These are phyloP conservation scores for Blastocystis sp. DNA, from an alignment of 352 stramenopile genomes.

Conservation along the genomic window DNA sequence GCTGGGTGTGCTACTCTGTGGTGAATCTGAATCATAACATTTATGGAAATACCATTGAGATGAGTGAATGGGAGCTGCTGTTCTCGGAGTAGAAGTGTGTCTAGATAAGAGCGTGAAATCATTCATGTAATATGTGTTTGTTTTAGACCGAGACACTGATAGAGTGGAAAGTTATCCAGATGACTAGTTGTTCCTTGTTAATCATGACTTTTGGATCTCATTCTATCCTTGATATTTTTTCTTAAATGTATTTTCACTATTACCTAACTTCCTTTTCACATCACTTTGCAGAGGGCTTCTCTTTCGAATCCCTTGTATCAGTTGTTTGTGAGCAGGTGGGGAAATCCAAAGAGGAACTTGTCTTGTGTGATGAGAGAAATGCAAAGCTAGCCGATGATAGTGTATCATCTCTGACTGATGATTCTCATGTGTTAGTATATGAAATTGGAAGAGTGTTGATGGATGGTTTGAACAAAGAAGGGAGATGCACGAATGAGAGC, in stretches of 20 bases:
- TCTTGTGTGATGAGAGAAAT: not conserved
- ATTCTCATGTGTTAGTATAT: slow-evolving; percentile 31
- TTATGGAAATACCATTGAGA: not conserved
- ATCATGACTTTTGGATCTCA: no score
- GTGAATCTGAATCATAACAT: not conserved
- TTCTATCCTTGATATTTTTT: not conserved
- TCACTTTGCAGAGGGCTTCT: not conserved
- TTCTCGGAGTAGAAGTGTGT: not conserved
- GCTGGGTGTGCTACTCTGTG: not conserved
- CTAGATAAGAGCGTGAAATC: no score
- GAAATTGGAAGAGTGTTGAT: not conserved
- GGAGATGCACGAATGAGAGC: not conserved
- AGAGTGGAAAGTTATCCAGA: no score
- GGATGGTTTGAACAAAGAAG: slow-evolving; percentile 32
- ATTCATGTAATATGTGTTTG: no score
- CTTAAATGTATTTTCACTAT: not conserved
- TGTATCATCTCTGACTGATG: not conserved
- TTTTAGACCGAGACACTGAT: no score
- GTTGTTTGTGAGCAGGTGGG: not conserved
- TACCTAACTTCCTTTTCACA: not conserved
- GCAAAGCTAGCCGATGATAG: not conserved
- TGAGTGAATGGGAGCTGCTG: not conserved
- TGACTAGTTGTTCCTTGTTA: no score
- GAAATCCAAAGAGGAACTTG: not conserved
- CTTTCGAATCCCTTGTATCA: not conserved